phyloP scores from a whole-genome alignment of 1,284 basidiomycete genomes.

The Ganoderma sinense region DNA sequence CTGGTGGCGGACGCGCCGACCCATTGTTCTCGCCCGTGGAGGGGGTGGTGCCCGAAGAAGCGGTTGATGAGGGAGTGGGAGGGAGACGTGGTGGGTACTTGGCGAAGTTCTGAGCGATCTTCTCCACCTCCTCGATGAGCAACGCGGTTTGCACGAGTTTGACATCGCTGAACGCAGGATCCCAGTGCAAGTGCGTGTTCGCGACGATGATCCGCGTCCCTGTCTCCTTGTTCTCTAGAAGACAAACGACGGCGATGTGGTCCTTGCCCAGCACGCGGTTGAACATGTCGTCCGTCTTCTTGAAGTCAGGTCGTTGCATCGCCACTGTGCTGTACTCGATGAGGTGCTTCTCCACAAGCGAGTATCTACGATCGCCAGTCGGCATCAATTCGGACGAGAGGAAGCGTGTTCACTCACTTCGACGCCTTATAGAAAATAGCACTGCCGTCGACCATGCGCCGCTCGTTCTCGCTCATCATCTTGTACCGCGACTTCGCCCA shows the following conservation, averaged over 20 bases:
- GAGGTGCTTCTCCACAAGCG: constrained; percentile 93
- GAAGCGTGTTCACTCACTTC: constrained; percentile 64
- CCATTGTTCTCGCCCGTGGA: constrained; percentile 43
- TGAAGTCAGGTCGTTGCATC: constrained; percentile 94
- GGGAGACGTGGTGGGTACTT: constrained; percentile 78
- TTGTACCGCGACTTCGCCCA: constrained; percentile 95
- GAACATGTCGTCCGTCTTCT: constrained; percentile 99
- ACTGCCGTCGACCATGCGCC: constrained; percentile 93
- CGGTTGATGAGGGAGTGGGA: constrained; percentile 43
- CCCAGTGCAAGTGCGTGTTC: constrained; percentile 96
- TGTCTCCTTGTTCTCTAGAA: constrained; percentile 88
- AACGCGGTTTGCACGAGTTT: constrained; percentile 97
- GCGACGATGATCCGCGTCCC: constrained; percentile 90
- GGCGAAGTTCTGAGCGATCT: constrained; percentile 87
- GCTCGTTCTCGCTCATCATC: constrained; percentile 92
- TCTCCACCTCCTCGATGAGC: constrained; percentile 93
- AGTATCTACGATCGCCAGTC: constrained; percentile 67
- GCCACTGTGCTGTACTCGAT: constrained; percentile 96
- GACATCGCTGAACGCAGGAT: constrained; percentile 93
- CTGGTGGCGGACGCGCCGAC: constrained; percentile 61
- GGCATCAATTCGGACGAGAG: not conserved
- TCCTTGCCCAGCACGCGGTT: constrained; percentile 97
- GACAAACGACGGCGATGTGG: constrained; percentile 90
- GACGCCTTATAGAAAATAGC: constrained; percentile 94
- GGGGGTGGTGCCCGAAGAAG: constrained; percentile 31